phyloP scores from a whole-genome alignment of 352 stramenopile species.

The Phytophthora pini region DNA sequence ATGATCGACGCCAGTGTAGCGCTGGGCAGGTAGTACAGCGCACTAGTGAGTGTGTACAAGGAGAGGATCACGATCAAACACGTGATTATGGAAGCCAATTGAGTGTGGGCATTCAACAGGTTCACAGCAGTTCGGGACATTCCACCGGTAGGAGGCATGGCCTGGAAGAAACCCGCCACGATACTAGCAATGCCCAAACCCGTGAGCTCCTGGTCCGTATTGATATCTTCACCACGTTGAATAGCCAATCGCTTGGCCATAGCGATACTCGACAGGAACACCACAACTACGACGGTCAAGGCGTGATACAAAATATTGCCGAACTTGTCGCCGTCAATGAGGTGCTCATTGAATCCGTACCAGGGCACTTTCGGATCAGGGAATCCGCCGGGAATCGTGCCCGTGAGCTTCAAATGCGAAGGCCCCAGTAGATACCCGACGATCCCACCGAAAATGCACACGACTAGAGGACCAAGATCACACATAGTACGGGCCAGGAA shows the following conservation, averaged over 20 bases:
- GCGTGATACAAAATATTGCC: slow-evolving; percentile 53
- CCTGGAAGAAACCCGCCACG: slow-evolving; percentile 78
- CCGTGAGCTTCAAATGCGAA: slow-evolving; percentile 69
- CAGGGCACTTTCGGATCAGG: slow-evolving; percentile 44
- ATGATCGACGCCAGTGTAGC: slow-evolving; percentile 84
- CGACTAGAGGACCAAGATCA: slow-evolving; percentile 48
- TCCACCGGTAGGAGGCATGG: slow-evolving; percentile 84
- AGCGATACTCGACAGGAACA: slow-evolving; percentile 88
- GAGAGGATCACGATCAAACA: slow-evolving; percentile 78
- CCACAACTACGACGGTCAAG: slow-evolving; percentile 73
- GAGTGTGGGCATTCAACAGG: slow-evolving; percentile 78
- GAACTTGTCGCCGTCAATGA: slow-evolving; percentile 50
- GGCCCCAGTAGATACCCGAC: slow-evolving; percentile 50
- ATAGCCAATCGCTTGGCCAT: slow-evolving; percentile 84
- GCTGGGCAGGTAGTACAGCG: slow-evolving; percentile 87
- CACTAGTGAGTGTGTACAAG: slow-evolving; percentile 79
- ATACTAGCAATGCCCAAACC: slow-evolving; percentile 85
- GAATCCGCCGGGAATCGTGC: slow-evolving; percentile 68
- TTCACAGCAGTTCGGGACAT: slow-evolving; percentile 91
- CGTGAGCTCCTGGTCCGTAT: slow-evolving; percentile 83
- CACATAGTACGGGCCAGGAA: neutral
- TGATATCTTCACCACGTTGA: slow-evolving; percentile 67
- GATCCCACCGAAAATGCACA: slow-evolving; percentile 69
- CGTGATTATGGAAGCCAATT: slow-evolving; percentile 84
- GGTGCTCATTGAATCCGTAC: slow-evolving; percentile 50